Evolutionary conservation across 441 rosid genomes (phyloP), one percentile per base, ranked within the genome.

Genomic region (Viola pubescens): DNA sequence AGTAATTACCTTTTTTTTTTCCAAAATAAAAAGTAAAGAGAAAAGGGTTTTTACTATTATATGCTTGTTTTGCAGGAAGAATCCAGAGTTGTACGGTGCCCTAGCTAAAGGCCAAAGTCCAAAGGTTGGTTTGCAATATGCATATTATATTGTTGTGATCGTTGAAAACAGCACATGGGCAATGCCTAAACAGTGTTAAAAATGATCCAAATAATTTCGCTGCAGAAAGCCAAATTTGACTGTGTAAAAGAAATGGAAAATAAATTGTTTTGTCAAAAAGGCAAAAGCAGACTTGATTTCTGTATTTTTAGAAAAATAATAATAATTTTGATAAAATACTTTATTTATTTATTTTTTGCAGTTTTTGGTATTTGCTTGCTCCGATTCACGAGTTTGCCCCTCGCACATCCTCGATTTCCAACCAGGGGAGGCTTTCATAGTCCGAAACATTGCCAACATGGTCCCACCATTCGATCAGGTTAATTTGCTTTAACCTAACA

Each of bases 321-420:
- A n/a, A n/a, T n/a, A n/a, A n/a, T n/a, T n/a, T n/a, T n/a, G n/a
- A n/a, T n/a, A n/a, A n/a, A n/a, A n/a, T n/a, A n/a, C 5, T 37
- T 12, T 1, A 26, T 26, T 10, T 13, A 38, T 7, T 38, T 39
- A 0, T 12, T 4, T 9, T 58, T 7, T 79, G 83, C 84, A 94
- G 98, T 94, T 90, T 76, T 4, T 94, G 85, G 95, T 86, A 34
- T 90, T 94, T 58, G 97, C 97, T 5, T 94, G 98, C 83, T 90
- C 98, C 12, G 98, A 94, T 74, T 89, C 98, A 5, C 74, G 98
- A 56, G 98, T 94, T 5, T 90, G 97, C 62, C 99, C 99, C 6
- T 88, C 99, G 3, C 99, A 90, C 42, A 70, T 94, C 67, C 82
- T 94, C 65, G 70, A 86, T 74, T 94, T 94, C 70, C 85, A 86